A percentile compares a stretch with the other conserved stretches of the same genome.
Conservation (phyloP, 148 eudicot genomes). For the Rhododendron simsii region DNA sequence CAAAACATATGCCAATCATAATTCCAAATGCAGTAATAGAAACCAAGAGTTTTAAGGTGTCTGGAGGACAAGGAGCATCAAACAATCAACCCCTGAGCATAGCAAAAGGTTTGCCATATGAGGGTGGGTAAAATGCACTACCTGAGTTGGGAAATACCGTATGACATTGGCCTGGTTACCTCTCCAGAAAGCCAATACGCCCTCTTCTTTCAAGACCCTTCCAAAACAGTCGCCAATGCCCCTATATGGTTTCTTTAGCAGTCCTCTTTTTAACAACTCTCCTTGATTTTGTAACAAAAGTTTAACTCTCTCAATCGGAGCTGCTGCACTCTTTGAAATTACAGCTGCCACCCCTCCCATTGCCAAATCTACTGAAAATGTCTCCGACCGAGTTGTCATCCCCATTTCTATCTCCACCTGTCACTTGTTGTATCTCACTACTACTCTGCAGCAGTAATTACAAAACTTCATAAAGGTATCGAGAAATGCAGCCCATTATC, state of each 20-base stretch:
- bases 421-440: not conserved
- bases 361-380: conserved; percentile 60
- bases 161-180: conserved; percentile 96
- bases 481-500: not conserved
- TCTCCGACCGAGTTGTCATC: conserved; percentile 40
- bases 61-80: not conserved
- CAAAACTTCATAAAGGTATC: not conserved
- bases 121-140: conserved; percentile 1
- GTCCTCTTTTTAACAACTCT: conserved; percentile 71
- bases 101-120: not conserved
- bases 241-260: conserved; percentile 54
- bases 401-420: not conserved
- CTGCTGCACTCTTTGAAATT: conserved; percentile 76
- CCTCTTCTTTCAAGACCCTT: conserved; percentile 74
- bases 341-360: conserved; percentile 85
- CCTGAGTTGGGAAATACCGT: conserved; percentile 98
- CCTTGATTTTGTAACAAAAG: conserved; percentile 85
- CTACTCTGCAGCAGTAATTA: not conserved
- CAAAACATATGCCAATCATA: not conserved
- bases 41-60: not conserved
- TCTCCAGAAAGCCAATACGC: conserved; percentile 76
- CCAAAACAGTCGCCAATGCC: conserved; percentile 66
- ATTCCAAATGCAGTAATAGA: not conserved
- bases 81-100: not conserved
- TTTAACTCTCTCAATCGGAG: conserved; percentile 93